These are phyloP conservation scores for Eucalyptus viminalis DNA, from an alignment of 345 rosid species.

Conservation along the genomic window DNA sequence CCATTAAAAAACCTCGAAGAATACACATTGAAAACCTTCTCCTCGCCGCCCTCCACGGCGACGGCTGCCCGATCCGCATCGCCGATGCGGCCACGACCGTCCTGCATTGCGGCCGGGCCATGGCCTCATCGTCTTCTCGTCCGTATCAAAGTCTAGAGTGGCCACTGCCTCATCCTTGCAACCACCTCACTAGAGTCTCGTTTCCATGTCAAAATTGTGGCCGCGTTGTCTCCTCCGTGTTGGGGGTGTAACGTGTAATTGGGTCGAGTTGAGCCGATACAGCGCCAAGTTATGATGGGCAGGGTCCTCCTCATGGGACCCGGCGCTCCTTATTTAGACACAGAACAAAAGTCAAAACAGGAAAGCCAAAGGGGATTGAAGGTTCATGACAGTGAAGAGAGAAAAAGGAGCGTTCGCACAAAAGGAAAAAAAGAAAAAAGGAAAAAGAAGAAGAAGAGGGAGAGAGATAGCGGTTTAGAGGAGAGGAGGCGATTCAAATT, in stretches of 20 bases:
- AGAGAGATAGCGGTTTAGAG: neutral
- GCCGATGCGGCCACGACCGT: neutral
- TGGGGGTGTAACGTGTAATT: neutral
- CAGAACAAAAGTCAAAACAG: neutral
- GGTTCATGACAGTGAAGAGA: neutral
- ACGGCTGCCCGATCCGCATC: neutral
- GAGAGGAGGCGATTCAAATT: neutral
- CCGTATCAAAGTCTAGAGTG: neutral
- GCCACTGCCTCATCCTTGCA: neutral
- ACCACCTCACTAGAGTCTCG: neutral
- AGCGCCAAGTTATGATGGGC: neutral
- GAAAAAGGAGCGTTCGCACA: neutral
- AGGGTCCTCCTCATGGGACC: neutral
- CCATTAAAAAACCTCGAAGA: neutral
- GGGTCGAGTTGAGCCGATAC: neutral
- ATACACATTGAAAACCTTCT: neutral
- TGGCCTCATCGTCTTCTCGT: neutral
- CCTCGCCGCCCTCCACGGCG: neutral
- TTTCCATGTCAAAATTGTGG: neutral
- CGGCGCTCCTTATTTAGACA: neutral
- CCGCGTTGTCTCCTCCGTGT: neutral
- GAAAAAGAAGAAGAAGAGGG: neutral
- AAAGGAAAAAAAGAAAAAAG: neutral
- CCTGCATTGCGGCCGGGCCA: neutral
- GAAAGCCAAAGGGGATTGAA: neutral